Conservation (phyloP, 768 basidiomycete genomes). For the Serendipita sp. region DNA sequence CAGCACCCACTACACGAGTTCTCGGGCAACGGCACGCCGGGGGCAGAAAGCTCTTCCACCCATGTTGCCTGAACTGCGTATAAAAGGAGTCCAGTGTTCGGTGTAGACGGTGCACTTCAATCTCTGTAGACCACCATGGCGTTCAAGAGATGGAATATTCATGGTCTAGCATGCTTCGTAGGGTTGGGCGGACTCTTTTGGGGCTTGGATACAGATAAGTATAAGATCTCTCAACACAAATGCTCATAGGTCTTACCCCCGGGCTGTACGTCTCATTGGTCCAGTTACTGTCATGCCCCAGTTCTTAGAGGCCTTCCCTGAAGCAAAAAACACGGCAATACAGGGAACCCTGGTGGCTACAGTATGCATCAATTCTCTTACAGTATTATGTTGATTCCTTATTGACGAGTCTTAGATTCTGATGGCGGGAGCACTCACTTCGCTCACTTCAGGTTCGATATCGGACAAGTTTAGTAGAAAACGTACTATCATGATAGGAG, state of each 20-base stretch:
- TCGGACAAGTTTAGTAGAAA: conserved; percentile 33
- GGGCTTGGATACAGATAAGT: conserved; percentile 23
- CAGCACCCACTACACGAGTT: too few relatives aligned
- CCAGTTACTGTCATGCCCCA: conserved; percentile 33
- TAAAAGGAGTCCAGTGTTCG: too few relatives aligned
- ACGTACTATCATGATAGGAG: conserved; percentile 29
- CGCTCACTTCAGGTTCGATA: conserved; percentile 22
- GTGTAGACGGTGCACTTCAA: background rate
- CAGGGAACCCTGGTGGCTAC: conserved; percentile 13
- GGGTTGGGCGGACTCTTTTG: conserved; percentile 22
- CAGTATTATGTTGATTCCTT: background rate
- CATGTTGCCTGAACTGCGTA: too few relatives aligned
- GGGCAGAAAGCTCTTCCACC: too few relatives aligned
- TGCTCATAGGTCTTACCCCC: background rate
- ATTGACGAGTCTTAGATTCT: conserved; percentile 10
- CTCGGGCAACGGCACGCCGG: too few relatives aligned
- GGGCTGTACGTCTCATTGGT: conserved; percentile 20
- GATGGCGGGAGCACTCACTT: conserved; percentile 13
- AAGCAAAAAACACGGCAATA: conserved; percentile 8
- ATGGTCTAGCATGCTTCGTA: conserved; percentile 15
- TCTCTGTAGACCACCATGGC: background rate
- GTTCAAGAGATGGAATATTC: background rate
- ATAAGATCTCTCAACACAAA: background rate
- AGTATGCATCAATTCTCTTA: background rate
- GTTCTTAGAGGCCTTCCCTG: conserved; percentile 19